Evolutionary conservation across 2,329 filamentous ascomycete species (phyloP).

Genomic region (Fusarium circinatum): DNA sequence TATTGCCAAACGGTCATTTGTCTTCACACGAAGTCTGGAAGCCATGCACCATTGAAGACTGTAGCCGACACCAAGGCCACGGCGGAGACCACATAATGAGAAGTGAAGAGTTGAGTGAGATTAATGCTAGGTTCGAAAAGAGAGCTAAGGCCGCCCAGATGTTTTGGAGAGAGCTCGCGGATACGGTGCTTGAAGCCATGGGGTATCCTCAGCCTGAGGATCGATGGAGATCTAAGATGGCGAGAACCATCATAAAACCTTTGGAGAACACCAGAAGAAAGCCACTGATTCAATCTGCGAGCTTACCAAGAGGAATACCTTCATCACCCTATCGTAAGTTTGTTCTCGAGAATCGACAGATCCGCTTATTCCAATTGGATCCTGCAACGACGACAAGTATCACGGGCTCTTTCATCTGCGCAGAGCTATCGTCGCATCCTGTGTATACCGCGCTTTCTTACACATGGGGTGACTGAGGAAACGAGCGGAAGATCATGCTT

Average conservation of each 20-base stretch:
- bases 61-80: neutral
- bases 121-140: neutral
- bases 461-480: rapidly evolving
- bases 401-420: too few relatives aligned
- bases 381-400: too few relatives aligned
- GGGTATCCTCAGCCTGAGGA: neutral
- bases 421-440: neutral
- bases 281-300: rapidly evolving
- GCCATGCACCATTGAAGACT: neutral
- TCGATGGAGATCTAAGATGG: neutral
- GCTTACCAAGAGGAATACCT: neutral
- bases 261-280: neutral
- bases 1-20: neutral
- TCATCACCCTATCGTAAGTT: neutral
- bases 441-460: neutral
- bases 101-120: neutral
- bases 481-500: neutral
- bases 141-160: neutral
- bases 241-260: neutral
- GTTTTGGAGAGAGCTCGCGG: neutral
- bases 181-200: neutral
- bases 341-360: too few relatives aligned
- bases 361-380: too few relatives aligned
- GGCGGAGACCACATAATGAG: neutral
- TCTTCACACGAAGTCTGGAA: neutral